These are phyloP conservation scores for California macrophylla DNA, from an alignment of 441 rosid genomes.

Conservation along the genomic window DNA sequence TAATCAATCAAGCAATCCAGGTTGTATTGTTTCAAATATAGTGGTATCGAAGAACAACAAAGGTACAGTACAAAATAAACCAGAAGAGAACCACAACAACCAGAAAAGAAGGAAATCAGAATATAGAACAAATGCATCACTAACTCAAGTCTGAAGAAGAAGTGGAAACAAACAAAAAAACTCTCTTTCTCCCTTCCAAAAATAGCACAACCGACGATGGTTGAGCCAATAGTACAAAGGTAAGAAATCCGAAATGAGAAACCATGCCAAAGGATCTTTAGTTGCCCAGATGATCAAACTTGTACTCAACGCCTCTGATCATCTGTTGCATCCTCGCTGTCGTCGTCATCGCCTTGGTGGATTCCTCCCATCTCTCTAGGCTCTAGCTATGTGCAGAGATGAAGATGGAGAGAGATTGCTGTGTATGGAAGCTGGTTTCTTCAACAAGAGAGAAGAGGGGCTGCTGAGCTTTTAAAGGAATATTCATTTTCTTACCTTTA, in stretches of 20 bases:
- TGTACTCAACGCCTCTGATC: not conserved
- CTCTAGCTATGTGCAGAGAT: too few species aligned
- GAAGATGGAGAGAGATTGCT: too few species aligned
- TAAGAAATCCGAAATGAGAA: not conserved
- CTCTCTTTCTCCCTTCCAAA: not conserved
- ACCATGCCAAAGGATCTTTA: constrained; percentile 42
- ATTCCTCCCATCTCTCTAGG: too few species aligned
- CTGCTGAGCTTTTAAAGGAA: constrained; percentile 8
- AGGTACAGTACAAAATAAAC: too few species aligned
- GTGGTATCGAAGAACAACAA: too few species aligned
- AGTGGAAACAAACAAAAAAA: not conserved
- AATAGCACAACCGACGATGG: not conserved
- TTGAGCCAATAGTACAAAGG: not conserved
- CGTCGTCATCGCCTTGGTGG: too few species aligned
- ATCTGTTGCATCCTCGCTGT: constrained; percentile 10
- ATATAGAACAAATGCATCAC: not conserved
- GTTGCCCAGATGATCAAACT: constrained; percentile 41
- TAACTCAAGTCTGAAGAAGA: not conserved
- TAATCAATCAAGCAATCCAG: too few species aligned
- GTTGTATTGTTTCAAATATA: too few species aligned
- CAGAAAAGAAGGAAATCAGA: not conserved
- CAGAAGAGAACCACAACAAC: too few species aligned
- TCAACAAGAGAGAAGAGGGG: constrained; percentile 17
- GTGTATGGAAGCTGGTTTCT: not conserved
- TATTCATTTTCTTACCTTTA: not conserved